phyloP scores from a whole-genome alignment of 2,329 filamentous ascomycete genomes.

The Phyllachora maydis region DNA sequence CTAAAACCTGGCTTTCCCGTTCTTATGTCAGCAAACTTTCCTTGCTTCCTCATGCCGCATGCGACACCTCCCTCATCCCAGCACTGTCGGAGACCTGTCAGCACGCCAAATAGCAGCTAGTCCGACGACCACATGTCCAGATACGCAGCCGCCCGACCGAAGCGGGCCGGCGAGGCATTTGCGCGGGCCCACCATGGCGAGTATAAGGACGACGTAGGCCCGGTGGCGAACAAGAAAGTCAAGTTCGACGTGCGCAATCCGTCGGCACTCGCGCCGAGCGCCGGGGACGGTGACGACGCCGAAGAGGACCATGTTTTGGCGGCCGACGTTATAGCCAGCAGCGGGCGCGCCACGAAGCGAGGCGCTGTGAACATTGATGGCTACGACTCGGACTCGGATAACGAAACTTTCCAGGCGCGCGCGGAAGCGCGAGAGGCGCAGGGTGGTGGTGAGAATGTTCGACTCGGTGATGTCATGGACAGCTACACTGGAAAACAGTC shows the following conservation, averaged over 20 bases:
- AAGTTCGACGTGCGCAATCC: constrained; percentile 93
- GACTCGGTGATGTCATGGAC: constrained; percentile 29
- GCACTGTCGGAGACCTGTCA: no score
- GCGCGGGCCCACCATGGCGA: constrained; percentile 52
- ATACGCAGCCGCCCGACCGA: constrained; percentile 52
- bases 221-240: constrained; percentile 46
- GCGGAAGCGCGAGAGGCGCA: constrained; percentile 34
- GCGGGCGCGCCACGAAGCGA: constrained; percentile 58
- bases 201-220: constrained; percentile 12
- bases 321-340: constrained; percentile 77
- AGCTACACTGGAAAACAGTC: constrained; percentile 25
- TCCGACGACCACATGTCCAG: no score
- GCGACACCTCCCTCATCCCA: no score
- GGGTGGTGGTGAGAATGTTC: constrained; percentile 15
- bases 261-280: constrained; percentile 72
- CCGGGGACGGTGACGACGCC: constrained; percentile 30
- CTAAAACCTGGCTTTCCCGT: no score
- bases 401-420: constrained; percentile 68
- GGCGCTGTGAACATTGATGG: constrained; percentile 93
- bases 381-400: constrained; percentile 85
- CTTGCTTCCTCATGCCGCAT: no score
- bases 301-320: constrained; percentile 55
- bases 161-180: constrained; percentile 66
- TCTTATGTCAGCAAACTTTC: no score
- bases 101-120: constrained; percentile 27